A percentile compares a stretch with the other conserved stretches of the same genome.
These are phyloP conservation scores for Exobasidium cylindrosporum DNA, from an alignment of 1,284 basidiomycete species.

Conservation along the genomic window DNA sequence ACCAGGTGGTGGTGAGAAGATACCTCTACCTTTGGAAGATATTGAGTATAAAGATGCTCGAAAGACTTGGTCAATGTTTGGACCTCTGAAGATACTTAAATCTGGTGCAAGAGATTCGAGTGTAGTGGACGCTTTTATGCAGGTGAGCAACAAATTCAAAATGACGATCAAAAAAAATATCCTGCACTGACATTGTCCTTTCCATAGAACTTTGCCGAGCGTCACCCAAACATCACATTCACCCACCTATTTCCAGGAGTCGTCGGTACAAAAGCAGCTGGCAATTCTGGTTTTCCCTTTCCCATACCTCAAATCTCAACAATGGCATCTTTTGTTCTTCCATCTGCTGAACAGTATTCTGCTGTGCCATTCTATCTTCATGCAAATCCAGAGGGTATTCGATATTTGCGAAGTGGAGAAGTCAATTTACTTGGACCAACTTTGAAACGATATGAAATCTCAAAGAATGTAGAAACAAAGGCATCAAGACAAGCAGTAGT, in stretches of 20 bases:
- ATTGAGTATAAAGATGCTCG: slow-evolving; percentile 38
- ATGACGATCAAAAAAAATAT: slow-evolving; percentile 1
- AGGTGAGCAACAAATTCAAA: slow-evolving; percentile 19
- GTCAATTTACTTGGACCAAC: slow-evolving; percentile 27
- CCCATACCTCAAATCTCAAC: slow-evolving; percentile 34
- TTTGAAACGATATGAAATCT: slow-evolving; percentile 23
- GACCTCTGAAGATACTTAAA: slow-evolving; percentile 22
- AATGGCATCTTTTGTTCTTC: slow-evolving; percentile 14
- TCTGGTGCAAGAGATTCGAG: slow-evolving; percentile 25
- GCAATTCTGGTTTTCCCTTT: slow-evolving; percentile 46
- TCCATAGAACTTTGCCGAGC: slow-evolving; percentile 21
- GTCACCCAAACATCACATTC: slow-evolving; percentile 34
- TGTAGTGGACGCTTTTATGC: slow-evolving; percentile 33
- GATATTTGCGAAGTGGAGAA: slow-evolving; percentile 27
- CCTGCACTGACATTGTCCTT: slow-evolving; percentile 11
- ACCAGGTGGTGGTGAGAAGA: slow-evolving; percentile 37
- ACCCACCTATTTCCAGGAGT: slow-evolving; percentile 45
- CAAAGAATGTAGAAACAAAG: slow-evolving; percentile 18
- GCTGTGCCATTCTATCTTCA: slow-evolving; percentile 43
- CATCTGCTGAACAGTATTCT: slow-evolving; percentile 27
- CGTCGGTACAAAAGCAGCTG: slow-evolving; percentile 42
- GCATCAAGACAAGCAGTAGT: neutral
- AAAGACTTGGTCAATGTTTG: slow-evolving; percentile 23
- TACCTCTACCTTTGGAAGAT: slow-evolving; percentile 41
- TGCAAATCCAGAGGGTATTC: slow-evolving; percentile 25